A percentile compares a stretch with the other conserved stretches of the same genome.
phyloP scores from a whole-genome alignment of 495 filamentous ascomycete species.

The Lasiosphaeria hispida region DNA sequence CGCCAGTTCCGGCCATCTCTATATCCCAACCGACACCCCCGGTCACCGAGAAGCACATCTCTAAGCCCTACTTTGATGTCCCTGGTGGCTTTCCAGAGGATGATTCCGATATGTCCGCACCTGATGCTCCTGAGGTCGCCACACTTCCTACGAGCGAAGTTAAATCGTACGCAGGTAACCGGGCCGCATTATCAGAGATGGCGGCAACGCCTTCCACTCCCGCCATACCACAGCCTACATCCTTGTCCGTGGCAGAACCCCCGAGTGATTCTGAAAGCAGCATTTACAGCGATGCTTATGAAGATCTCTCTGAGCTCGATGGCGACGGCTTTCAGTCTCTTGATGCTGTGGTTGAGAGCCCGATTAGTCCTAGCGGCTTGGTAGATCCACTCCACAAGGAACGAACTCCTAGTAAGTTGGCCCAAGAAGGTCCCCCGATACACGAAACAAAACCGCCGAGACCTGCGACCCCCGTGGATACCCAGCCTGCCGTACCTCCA shows the following conservation, averaged over 20 bases:
- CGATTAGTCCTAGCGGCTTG: slow-evolving; percentile 21
- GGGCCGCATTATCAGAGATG: not conserved
- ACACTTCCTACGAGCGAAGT: not conserved
- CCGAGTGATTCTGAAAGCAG: slow-evolving; percentile 47
- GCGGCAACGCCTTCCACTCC: not conserved
- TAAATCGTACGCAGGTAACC: not conserved
- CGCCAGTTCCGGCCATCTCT: slow-evolving; percentile 35
- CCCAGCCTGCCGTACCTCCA: slow-evolving; percentile 12
- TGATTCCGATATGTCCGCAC: slow-evolving; percentile 27
- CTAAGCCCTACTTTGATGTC: slow-evolving; percentile 33
- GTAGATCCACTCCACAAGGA: not conserved
- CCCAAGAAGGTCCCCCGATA: slow-evolving; percentile 9
- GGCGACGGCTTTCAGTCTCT: slow-evolving; percentile 79
- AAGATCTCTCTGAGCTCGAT: slow-evolving; percentile 66
- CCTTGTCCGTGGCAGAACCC: slow-evolving; percentile 6
- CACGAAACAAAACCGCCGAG: slow-evolving; percentile 11
- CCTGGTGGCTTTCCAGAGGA: slow-evolving; percentile 47
- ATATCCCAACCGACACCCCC: slow-evolving; percentile 38
- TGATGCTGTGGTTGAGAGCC: slow-evolving; percentile 75
- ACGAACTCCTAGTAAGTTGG: slow-evolving; percentile 5
- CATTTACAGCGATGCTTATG: slow-evolving; percentile 85
- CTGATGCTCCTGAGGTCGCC: not conserved
- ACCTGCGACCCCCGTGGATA: slow-evolving; percentile 16
- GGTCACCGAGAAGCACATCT: slow-evolving; percentile 9
- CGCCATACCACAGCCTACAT: not conserved